A percentile compares a stretch with the other conserved stretches of the same genome.
These are phyloP conservation scores for Sordariomycetes sp. DNA, from an alignment of 2,329 filamentous ascomycete genomes.

Conservation along the genomic window DNA sequence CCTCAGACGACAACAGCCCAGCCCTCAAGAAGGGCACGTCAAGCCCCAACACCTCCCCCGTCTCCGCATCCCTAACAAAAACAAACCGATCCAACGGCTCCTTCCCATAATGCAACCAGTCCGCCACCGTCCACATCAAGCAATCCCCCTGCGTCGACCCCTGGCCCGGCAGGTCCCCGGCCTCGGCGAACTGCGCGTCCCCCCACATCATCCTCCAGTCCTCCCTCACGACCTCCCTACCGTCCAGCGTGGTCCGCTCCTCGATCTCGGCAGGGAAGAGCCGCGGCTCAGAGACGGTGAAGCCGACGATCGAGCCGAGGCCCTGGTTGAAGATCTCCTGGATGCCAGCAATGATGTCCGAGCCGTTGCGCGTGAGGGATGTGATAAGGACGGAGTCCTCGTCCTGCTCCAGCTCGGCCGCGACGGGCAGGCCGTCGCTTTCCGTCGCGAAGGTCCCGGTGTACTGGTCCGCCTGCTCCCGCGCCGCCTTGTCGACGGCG, in stretches of 20 bases:
- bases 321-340: conserved; percentile 12
- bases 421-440: conserved; percentile 3
- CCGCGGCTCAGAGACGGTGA: conserved; percentile 10
- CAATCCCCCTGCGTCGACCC: conserved; percentile 14
- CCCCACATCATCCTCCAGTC: conserved; percentile 18
- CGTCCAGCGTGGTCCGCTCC: conserved; percentile 6
- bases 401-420: conserved; percentile 13
- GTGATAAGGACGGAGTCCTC: conserved; percentile 13
- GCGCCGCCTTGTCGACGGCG: conserved; percentile 15
- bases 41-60: conserved; percentile 15
- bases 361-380: conserved; percentile 12
- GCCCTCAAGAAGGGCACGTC: conserved; percentile 22
- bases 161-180: conserved; percentile 17
- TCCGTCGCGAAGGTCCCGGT: not conserved
- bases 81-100: conserved; percentile 20
- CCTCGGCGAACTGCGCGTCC: not conserved
- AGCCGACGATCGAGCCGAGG: conserved; percentile 13
- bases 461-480: conserved; percentile 12
- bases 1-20: conserved; percentile 9
- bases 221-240: conserved; percentile 9
- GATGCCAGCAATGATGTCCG: conserved; percentile 11
- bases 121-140: conserved; percentile 18
- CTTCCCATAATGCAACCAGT: conserved; percentile 23
- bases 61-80: conserved; percentile 14
- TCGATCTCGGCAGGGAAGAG: conserved; percentile 15